These are phyloP conservation scores for Zymoseptoria tritici DNA, from an alignment of 2,329 filamentous ascomycete genomes.

Conservation along the genomic window DNA sequence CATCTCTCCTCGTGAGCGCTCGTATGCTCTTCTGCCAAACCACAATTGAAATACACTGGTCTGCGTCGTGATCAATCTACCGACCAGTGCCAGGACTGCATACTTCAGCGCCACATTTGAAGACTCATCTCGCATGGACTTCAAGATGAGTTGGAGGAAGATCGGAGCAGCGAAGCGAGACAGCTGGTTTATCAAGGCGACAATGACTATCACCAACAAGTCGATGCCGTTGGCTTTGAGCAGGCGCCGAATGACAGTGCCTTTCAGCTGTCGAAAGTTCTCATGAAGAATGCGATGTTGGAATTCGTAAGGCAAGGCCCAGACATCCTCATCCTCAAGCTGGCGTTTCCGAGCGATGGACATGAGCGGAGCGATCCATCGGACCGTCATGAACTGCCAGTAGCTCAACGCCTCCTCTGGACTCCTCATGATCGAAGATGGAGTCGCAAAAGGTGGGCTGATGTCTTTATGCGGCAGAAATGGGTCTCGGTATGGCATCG, in stretches of 20 bases:
- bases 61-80: constrained; percentile 57
- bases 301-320: constrained; percentile 71
- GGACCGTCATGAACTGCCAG: constrained; percentile 79
- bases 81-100: constrained; percentile 53
- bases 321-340: constrained; percentile 72
- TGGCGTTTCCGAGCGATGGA: constrained; percentile 55
- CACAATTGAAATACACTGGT: constrained; percentile 64
- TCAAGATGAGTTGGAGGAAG: constrained; percentile 63
- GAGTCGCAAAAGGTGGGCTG: constrained; percentile 48
- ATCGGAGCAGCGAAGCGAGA: constrained; percentile 53
- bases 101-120: constrained; percentile 57
- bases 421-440: constrained; percentile 56
- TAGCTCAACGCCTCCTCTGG: constrained; percentile 74
- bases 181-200: constrained; percentile 58
- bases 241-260: constrained; percentile 63
- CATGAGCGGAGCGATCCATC: constrained; percentile 74
- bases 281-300: constrained; percentile 70
- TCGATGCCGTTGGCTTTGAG: constrained; percentile 73
- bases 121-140: constrained; percentile 54
- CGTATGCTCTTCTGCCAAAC: constrained; percentile 78
- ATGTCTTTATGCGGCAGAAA: constrained; percentile 49
- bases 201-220: constrained; percentile 56
- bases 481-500: constrained; percentile 64
- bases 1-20: constrained; percentile 76
- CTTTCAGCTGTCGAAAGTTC: constrained; percentile 63